Conservation (phyloP, 106 monocot genomes). For the Platanthera guangdongensis region DNA sequence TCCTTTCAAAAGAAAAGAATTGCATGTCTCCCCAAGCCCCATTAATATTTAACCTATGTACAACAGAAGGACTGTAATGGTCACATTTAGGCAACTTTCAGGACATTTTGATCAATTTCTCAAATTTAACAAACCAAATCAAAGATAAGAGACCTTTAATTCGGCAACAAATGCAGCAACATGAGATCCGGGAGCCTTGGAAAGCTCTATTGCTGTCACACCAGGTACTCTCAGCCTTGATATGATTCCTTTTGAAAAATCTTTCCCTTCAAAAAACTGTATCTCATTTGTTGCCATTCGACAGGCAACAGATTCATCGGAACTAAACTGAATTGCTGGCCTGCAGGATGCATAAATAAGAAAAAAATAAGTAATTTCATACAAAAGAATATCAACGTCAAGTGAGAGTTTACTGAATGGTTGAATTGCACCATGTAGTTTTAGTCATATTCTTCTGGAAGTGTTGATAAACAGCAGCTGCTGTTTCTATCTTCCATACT, state of each 20-base stretch:
- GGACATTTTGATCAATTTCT: too few relatives aligned
- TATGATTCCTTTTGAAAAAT: slow-evolving; percentile 65
- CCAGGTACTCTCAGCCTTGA: slow-evolving; percentile 66
- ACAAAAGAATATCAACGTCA: background rate
- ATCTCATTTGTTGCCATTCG: slow-evolving; percentile 85
- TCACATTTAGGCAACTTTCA: too few relatives aligned
- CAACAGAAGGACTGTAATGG: too few relatives aligned
- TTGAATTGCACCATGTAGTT: slow-evolving; percentile 55
- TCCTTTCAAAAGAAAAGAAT: too few relatives aligned
- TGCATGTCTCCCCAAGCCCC: too few relatives aligned
- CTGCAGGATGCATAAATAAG: slow-evolving; percentile 22
- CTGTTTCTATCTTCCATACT: slow-evolving; percentile 54
- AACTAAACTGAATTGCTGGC: slow-evolving; percentile 77
- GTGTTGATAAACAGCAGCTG: slow-evolving; percentile 50
- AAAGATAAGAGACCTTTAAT: slow-evolving; percentile 55
- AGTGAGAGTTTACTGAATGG: background rate
- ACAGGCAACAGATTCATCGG: slow-evolving; percentile 86
- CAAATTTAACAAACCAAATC: background rate
- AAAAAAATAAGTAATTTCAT: background rate
- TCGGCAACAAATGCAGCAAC: slow-evolving; percentile 80
- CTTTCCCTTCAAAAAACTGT: slow-evolving; percentile 72
- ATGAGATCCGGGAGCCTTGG: slow-evolving; percentile 67
- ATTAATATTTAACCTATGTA: too few relatives aligned
- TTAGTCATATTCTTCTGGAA: slow-evolving; percentile 89
- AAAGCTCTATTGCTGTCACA: slow-evolving; percentile 59